Conservation (phyloP, 805 yeast genomes). For the Candida bentonensis region DNA sequence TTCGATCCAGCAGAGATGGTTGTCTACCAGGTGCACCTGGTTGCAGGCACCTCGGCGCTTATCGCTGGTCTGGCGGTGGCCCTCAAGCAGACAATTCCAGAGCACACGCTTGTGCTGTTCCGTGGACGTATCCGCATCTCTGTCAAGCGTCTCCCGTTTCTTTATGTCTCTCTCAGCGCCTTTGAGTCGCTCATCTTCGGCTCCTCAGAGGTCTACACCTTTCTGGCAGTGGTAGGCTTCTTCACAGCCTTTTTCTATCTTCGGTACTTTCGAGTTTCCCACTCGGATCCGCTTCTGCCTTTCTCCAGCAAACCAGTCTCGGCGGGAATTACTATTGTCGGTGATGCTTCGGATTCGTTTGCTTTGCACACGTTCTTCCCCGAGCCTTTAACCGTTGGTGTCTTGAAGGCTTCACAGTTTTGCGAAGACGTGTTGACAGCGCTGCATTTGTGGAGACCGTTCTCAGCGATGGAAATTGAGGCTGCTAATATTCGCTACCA, state of each 20-base stretch:
- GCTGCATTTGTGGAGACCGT: conserved; percentile 42
- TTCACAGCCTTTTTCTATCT: conserved; percentile 57
- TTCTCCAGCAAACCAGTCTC: conserved; percentile 11
- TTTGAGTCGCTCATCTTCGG: conserved; percentile 16
- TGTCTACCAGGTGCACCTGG: conserved; percentile 15
- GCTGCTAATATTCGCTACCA: conserved; percentile 46
- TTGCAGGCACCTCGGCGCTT: conserved; percentile 38
- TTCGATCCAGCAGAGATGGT: conserved; percentile 10
- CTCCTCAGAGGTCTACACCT: conserved; percentile 8
- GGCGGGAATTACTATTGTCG: conserved; percentile 30
- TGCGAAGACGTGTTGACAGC: conserved; percentile 26
- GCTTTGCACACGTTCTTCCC: conserved; percentile 76
- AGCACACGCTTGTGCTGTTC: conserved; percentile 38
- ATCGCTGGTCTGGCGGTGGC: conserved; percentile 47
- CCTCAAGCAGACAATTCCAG: conserved; percentile 51
- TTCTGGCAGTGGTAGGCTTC: conserved; percentile 29
- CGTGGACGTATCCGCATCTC: conserved; percentile 31
- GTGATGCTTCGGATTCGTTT: conserved; percentile 83
- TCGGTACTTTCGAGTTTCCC: conserved; percentile 53
- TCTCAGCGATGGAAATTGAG: conserved; percentile 55
- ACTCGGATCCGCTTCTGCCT: conserved; percentile 44
- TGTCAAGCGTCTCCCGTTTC: conserved; percentile 27
- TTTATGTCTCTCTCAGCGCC: conserved; percentile 21
- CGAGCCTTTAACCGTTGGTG: conserved; percentile 33
- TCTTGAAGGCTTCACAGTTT: conserved; percentile 36